These are phyloP conservation scores for Jimgerdemannia lactiflua DNA, from an alignment of 192 early-diverging fungal genomes.

Conservation along the genomic window DNA sequence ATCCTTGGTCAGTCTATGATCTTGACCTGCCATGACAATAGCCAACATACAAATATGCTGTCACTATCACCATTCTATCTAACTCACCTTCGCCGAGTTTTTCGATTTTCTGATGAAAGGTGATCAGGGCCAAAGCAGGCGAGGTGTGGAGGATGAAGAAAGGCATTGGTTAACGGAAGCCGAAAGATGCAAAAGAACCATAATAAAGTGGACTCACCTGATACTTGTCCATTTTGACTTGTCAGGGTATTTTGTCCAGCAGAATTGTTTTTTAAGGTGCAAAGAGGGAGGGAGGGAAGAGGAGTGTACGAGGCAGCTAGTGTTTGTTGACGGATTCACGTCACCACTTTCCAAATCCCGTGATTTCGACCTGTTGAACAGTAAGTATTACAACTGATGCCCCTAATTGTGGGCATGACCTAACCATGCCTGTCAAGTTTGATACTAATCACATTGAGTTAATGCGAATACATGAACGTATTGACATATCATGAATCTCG, in stretches of 20 bases:
- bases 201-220: constrained; percentile 35
- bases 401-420: too few relatives aligned
- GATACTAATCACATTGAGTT: too few relatives aligned
- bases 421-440: too few relatives aligned
- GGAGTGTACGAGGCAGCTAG: not conserved
- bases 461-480: too few relatives aligned
- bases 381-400: too few relatives aligned
- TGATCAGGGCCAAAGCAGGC: too few relatives aligned
- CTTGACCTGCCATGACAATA: not conserved
- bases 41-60: not conserved
- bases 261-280: not conserved
- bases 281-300: not conserved
- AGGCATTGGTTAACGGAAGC: not conserved
- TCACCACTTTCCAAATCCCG: not conserved
- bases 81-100: constrained; percentile 86
- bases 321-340: not conserved
- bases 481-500: too few relatives aligned
- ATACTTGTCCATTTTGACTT: constrained; percentile 57
- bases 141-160: not conserved
- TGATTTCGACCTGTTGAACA: not conserved
- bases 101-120: constrained; percentile 84
- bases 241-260: not conserved
- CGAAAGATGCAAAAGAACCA: not conserved
- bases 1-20: constrained; percentile 3
- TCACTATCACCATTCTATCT: not conserved